These are phyloP conservation scores for Nannizziopsis barbatae DNA, from an alignment of 2,329 filamentous ascomycete species.

Conservation along the genomic window DNA sequence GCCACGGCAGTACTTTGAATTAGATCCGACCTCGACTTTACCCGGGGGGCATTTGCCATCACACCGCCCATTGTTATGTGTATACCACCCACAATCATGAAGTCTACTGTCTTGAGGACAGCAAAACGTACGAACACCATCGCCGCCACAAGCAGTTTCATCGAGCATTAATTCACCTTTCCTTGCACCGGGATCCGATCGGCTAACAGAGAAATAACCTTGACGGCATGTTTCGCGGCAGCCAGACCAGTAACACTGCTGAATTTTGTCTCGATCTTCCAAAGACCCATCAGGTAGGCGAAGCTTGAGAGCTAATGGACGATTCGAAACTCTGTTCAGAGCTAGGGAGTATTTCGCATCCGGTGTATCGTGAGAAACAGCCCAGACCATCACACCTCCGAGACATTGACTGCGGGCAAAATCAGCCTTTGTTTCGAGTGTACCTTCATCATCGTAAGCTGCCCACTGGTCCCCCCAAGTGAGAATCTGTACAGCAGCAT, in stretches of 20 bases:
- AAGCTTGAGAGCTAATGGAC: too few relatives aligned
- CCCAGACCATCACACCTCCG: constrained; percentile 18
- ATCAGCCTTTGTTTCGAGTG: constrained; percentile 26
- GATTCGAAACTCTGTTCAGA: too few relatives aligned
- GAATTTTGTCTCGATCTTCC: too few relatives aligned
- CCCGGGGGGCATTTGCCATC: constrained; percentile 1
- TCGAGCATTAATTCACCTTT: constrained; percentile 5
- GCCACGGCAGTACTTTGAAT: constrained; percentile 5
- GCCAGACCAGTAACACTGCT: too few relatives aligned
- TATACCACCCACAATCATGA: too few relatives aligned
- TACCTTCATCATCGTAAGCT: constrained; percentile 32
- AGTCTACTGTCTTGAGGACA: too few relatives aligned
- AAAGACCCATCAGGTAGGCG: too few relatives aligned
- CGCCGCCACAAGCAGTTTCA: background rate
- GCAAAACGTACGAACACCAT: constrained; percentile 1
- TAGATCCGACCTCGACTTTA: constrained; percentile 2
- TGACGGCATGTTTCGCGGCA: too few relatives aligned
- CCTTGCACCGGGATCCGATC: background rate
- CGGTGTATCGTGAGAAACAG: constrained; percentile 8
- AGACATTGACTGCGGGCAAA: constrained; percentile 27
- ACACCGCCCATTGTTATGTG: too few relatives aligned
- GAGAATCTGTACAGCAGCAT: constrained; percentile 26
- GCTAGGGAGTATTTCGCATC: background rate
- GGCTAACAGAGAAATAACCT: background rate
- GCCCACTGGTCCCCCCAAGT: constrained; percentile 36